These are phyloP conservation scores for Beauveria brongniartii DNA, from an alignment of 2,329 filamentous ascomycete species.

Conservation along the genomic window DNA sequence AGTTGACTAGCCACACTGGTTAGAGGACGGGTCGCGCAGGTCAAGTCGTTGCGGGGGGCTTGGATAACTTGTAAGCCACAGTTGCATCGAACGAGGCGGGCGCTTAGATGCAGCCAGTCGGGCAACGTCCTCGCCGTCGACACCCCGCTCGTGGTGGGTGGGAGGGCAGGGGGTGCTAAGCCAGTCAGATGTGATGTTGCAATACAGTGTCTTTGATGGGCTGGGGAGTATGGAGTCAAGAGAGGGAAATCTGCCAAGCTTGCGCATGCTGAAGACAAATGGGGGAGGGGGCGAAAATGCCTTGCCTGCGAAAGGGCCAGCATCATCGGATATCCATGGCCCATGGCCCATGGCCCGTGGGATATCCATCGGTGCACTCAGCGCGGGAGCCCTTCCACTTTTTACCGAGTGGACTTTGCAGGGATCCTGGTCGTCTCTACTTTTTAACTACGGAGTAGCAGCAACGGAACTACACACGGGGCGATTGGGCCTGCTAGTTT, in stretches of 20 bases:
- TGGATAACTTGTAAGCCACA: neutral
- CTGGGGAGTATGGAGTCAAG: neutral
- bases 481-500: no score
- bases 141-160: neutral
- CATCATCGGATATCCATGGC: no score
- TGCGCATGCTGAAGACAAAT: neutral
- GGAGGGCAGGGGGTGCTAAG: neutral
- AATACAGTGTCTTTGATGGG: neutral
- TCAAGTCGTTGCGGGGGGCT: neutral
- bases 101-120: constrained; percentile 4
- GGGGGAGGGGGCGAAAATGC: neutral
- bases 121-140: neutral
- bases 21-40: neutral
- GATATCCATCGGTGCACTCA: no score
- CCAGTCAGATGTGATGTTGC: neutral
- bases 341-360: no score
- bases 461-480: no score
- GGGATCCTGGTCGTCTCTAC: no score
- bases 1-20: no score
- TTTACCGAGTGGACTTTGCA: no score
- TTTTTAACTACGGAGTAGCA: no score
- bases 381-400: no score
- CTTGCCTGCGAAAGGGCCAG: no score
- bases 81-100: neutral
- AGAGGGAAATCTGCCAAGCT: neutral